Evolutionary conservation across 2,329 filamentous ascomycete species (phyloP).

Genomic region (Botrytis medusae): DNA sequence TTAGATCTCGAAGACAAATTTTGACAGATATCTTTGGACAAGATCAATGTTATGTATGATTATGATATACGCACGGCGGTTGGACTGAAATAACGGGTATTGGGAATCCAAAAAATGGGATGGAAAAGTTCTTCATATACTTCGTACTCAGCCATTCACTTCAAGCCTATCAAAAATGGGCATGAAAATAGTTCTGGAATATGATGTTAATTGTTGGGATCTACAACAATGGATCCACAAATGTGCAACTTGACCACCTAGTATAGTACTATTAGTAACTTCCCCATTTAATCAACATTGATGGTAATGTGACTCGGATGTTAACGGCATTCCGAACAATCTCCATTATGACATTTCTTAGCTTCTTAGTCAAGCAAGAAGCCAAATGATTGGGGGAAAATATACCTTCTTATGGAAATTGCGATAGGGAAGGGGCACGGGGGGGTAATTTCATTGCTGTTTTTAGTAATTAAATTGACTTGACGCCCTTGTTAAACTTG

Average conservation of each 20-base stretch:
- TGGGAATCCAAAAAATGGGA: background rate
- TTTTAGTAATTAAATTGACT: constrained; percentile 13
- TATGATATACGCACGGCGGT: background rate
- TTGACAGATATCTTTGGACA: background rate
- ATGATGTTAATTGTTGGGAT: background rate
- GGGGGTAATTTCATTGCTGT: background rate
- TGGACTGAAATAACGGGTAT: background rate
- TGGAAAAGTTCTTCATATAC: constrained; percentile 1
- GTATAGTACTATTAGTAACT: background rate
- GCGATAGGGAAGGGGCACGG: background rate
- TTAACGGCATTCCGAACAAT: constrained; percentile 13
- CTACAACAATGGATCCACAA: background rate
- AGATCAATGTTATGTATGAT: background rate
- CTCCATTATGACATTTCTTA: background rate
- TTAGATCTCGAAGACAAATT: background rate
- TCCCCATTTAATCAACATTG: background rate
- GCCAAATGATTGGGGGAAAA: constrained; percentile 11
- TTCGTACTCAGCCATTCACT: background rate
- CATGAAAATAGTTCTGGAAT: background rate
- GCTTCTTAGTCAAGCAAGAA: background rate
- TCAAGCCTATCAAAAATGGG: background rate
- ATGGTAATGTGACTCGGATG: background rate
- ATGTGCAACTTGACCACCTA: background rate
- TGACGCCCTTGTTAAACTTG: background rate
- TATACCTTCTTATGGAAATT: constrained; percentile 4